Conservation (phyloP, 2,329 filamentous ascomycete genomes). For the Talaromyces pinophilus region DNA sequence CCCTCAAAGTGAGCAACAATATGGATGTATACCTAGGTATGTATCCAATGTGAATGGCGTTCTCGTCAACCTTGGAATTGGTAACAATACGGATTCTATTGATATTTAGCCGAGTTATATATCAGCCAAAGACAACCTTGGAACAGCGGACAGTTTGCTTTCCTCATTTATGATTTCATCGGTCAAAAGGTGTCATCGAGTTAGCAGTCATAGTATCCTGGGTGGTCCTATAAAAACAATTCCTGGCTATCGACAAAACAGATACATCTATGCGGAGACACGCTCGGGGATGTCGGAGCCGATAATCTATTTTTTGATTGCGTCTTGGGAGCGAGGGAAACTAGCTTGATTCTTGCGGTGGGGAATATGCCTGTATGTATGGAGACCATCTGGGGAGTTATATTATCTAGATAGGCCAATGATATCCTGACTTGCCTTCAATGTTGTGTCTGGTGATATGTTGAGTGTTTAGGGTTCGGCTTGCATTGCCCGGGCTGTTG, state of each 20-base stretch:
- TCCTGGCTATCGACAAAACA: neutral
- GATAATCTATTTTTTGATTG: neutral
- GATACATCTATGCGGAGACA: neutral
- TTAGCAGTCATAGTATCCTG: neutral
- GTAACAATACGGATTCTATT: neutral
- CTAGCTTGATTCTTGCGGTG: neutral
- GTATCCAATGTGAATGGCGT: neutral
- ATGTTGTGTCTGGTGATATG: neutral
- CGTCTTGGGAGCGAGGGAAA: neutral
- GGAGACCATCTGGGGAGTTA: neutral
- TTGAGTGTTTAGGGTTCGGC: neutral
- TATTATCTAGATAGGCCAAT: neutral
- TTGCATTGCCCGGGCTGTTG: neutral
- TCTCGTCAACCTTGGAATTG: neutral
- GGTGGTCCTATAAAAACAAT: neutral
- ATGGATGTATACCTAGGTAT: neutral
- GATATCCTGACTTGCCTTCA: neutral
- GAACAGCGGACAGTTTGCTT: neutral
- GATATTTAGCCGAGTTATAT: neutral
- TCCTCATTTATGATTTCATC: neutral
- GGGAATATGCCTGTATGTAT: neutral
- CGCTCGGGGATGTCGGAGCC: conserved; percentile 1
- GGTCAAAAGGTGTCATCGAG: neutral
- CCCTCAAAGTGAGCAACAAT: neutral
- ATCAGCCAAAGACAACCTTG: neutral